These are phyloP conservation scores for Rhodocollybia butyracea DNA, from an alignment of 768 basidiomycete genomes.

Conservation along the genomic window DNA sequence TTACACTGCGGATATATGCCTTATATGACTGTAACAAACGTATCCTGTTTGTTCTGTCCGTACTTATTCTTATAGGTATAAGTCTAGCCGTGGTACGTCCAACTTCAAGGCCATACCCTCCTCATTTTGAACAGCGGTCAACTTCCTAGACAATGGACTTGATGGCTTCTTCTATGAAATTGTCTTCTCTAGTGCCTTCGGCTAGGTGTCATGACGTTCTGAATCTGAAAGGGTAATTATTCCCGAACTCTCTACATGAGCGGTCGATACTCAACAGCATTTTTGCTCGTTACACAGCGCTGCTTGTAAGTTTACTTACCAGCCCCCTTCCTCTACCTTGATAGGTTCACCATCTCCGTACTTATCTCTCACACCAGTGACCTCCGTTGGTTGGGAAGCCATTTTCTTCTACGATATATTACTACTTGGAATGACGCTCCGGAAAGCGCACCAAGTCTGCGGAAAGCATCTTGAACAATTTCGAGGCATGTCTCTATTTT, in stretches of 20 bases:
- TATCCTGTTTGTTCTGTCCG: not conserved
- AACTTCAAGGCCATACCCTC: not conserved
- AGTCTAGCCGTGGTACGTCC: not conserved
- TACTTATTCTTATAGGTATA: conserved; percentile 1
- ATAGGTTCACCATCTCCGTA: too few relatives aligned
- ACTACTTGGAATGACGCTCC: not conserved
- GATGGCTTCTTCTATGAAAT: not conserved
- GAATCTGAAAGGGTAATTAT: not conserved
- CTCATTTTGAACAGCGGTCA: not conserved
- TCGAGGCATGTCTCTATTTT: conserved; percentile 1
- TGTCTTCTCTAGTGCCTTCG: not conserved
- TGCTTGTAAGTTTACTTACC: conserved; percentile 3
- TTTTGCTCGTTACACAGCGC: not conserved
- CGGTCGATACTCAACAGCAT: too few relatives aligned
- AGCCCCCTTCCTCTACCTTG: too few relatives aligned
- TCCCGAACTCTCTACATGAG: too few relatives aligned
- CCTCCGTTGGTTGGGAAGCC: conserved; percentile 1
- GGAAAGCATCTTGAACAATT: not conserved
- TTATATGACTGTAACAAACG: conserved; percentile 1
- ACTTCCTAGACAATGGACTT: not conserved
- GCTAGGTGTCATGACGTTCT: not conserved
- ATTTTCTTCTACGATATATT: conserved; percentile 1
- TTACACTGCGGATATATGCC: conserved; percentile 7
- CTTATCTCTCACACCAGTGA: not conserved
- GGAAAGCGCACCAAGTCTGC: not conserved